Evolutionary conservation across 768 basidiomycete species (phyloP).

Genomic region (Psilocybe sp.): DNA sequence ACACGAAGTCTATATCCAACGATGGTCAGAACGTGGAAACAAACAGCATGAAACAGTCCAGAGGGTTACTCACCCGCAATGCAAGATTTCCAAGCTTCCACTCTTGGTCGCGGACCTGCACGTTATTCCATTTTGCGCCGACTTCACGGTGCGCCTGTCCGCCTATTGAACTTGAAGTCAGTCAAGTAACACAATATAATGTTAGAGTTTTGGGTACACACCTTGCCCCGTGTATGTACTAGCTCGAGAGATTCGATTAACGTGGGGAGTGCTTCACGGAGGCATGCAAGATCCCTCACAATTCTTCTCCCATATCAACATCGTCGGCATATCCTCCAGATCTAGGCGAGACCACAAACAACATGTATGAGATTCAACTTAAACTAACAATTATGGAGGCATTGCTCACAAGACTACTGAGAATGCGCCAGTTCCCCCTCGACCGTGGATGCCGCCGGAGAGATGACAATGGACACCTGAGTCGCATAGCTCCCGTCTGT

Average conservation of each 20-base stretch:
- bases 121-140: constrained; percentile 1
- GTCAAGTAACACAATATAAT: too few species aligned
- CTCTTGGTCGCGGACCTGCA: constrained; percentile 11
- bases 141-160: not conserved
- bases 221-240: constrained; percentile 17
- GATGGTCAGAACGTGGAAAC: not conserved
- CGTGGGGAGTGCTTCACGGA: not conserved
- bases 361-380: not conserved
- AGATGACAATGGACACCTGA: constrained; percentile 7
- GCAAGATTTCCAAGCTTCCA: constrained; percentile 11
- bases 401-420: constrained; percentile 9
- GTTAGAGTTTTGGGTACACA: not conserved
- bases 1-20: constrained; percentile 5
- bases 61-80: constrained; percentile 1
- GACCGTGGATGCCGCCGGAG: constrained; percentile 5
- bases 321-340: constrained; percentile 18
- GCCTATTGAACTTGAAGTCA: not conserved
- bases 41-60: not conserved
- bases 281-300: constrained; percentile 6
- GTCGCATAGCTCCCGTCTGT: constrained; percentile 7
- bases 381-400: not conserved
- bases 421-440: not conserved
- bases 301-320: constrained; percentile 15
- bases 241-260: not conserved
- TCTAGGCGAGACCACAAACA: constrained; percentile 2